These are phyloP conservation scores for Lactarius sp. DNA, from an alignment of 768 basidiomycete genomes.

Conservation along the genomic window DNA sequence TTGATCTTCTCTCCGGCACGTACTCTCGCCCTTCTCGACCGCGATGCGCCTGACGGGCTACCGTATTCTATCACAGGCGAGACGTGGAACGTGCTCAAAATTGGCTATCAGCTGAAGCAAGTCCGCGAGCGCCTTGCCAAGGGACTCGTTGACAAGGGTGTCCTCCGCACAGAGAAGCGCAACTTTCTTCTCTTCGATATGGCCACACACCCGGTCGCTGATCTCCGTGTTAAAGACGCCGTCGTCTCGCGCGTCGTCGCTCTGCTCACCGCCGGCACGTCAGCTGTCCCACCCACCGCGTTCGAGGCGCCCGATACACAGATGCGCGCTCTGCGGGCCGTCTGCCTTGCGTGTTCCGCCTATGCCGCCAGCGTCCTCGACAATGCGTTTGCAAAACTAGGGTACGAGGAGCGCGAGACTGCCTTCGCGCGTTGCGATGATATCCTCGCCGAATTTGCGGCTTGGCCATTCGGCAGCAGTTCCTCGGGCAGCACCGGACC, in stretches of 20 bases:
- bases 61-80: constrained; percentile 55
- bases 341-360: constrained; percentile 84
- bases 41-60: neutral
- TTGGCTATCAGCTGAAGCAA: constrained; percentile 97
- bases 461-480: constrained; percentile 77
- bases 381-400: constrained; percentile 83
- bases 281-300: constrained; percentile 70
- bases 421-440: constrained; percentile 95
- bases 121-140: constrained; percentile 97
- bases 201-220: constrained; percentile 98
- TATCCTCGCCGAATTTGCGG: constrained; percentile 83
- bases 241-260: constrained; percentile 71
- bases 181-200: constrained; percentile 99
- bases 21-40: constrained; percentile 21
- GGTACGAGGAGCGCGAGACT: constrained; percentile 89
- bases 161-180: constrained; percentile 97
- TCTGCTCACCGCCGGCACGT: constrained; percentile 78
- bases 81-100: constrained; percentile 99
- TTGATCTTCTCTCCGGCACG: constrained; percentile 90
- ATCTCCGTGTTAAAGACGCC: constrained; percentile 83
- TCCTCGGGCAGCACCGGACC: constrained; percentile 20
- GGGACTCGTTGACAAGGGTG: constrained; percentile 95
- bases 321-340: constrained; percentile 73
- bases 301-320: constrained; percentile 74
- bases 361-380: constrained; percentile 95